A percentile compares a stretch with the other conserved stretches of the same genome.
These are phyloP conservation scores for Pseudopithomyces maydicus DNA, from an alignment of 2,329 filamentous ascomycete species.

Conservation along the genomic window DNA sequence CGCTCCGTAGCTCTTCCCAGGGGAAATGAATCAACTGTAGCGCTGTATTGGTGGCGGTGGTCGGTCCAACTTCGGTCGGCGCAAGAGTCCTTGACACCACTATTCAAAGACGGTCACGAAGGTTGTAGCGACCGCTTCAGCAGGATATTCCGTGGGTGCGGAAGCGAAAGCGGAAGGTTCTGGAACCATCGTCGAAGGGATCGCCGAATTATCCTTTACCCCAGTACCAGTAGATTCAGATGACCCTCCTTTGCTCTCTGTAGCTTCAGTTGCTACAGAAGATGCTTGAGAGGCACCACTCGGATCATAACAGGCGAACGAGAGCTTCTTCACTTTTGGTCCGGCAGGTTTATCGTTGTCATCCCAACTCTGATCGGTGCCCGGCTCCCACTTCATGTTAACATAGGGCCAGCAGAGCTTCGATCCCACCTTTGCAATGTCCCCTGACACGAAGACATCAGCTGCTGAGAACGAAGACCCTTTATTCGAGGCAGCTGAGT, in stretches of 20 bases:
- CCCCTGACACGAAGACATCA: background rate
- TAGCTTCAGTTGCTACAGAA: background rate
- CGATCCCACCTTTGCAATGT: background rate
- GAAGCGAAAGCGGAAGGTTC: background rate
- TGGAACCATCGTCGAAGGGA: background rate
- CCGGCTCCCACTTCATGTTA: background rate
- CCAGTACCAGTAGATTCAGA: background rate
- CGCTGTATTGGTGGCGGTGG: no score
- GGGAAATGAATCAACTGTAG: background rate
- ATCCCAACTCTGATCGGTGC: background rate
- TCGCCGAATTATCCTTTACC: background rate
- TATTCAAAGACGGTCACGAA: background rate
- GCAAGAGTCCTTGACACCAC: background rate
- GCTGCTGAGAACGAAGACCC: background rate
- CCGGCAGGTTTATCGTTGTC: background rate
- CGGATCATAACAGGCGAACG: background rate
- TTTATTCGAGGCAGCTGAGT: background rate
- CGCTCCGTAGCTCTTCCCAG: background rate
- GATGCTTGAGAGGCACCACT: background rate
- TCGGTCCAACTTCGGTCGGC: background rate
- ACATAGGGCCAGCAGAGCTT: conserved; percentile 4
- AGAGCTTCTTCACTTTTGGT: background rate
- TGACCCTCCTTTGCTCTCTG: background rate
- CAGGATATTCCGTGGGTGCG: background rate
- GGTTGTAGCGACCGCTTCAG: background rate